phyloP scores from a whole-genome alignment of 139 green algal genomes.

The Parachlorella kessleri region DNA sequence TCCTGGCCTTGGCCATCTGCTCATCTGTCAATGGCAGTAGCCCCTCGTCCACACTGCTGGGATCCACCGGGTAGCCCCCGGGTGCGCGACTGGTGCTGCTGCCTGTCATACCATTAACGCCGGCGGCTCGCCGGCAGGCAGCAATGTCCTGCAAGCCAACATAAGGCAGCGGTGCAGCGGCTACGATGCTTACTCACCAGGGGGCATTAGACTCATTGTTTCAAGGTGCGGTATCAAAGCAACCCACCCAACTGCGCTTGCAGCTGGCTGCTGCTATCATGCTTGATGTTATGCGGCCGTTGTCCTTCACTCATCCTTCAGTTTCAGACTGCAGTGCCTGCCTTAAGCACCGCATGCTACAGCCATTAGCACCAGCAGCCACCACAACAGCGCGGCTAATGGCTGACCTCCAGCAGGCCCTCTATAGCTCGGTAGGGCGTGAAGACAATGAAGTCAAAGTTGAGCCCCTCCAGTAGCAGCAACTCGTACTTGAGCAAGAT shows the following conservation, averaged over 20 bases:
- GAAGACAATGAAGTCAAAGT: slow-evolving; percentile 83
- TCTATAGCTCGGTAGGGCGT: slow-evolving; percentile 66
- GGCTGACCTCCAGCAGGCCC: slow-evolving; percentile 63
- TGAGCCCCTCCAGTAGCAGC: slow-evolving; percentile 59
- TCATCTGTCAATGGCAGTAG: slow-evolving; percentile 1
- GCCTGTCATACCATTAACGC: not conserved
- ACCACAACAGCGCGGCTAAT: no score
- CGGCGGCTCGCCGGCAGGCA: not conserved
- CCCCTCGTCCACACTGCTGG: slow-evolving; percentile 4
- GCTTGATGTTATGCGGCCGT: no score
- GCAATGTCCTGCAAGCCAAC: not conserved
- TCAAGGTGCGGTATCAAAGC: no score
- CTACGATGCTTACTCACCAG: no score
- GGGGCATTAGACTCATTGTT: no score
- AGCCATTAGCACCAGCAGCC: no score
- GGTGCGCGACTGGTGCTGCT: not conserved
- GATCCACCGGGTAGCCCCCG: not conserved
- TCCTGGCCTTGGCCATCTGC: slow-evolving; percentile 16
- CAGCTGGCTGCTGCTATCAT: no score
- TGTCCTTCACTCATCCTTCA: no score
- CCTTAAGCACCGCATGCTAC: no score
- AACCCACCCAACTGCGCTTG: no score
- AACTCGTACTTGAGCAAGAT: slow-evolving; percentile 56
- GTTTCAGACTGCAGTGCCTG: no score
- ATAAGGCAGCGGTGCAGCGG: not conserved